These are phyloP conservation scores for Corynespora cassiicola DNA, from an alignment of 2,329 filamentous ascomycete genomes.

Conservation along the genomic window DNA sequence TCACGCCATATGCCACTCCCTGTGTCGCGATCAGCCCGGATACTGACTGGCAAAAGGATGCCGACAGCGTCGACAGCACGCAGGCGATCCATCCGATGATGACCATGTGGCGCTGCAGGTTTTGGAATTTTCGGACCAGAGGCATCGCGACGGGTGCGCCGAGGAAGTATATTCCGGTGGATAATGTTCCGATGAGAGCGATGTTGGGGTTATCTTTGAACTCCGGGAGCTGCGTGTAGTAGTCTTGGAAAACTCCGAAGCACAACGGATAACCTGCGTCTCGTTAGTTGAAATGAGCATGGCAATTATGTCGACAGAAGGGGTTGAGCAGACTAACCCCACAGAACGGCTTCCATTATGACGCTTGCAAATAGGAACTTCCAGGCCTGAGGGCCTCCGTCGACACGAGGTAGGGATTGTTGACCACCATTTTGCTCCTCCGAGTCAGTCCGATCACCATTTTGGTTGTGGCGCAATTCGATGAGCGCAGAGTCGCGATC, in stretches of 20 bases:
- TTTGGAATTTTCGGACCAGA: slow-evolving; percentile 34
- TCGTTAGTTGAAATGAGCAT: too few species aligned
- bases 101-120: slow-evolving; percentile 34
- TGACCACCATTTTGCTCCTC: too few species aligned
- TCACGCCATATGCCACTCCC: slow-evolving; percentile 45
- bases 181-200: slow-evolving; percentile 20
- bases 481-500: too few species aligned
- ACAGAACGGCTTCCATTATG: slow-evolving; percentile 57
- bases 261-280: slow-evolving; percentile 18
- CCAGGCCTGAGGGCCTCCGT: slow-evolving; percentile 48
- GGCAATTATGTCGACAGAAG: too few species aligned
- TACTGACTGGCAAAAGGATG: slow-evolving; percentile 46
- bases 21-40: slow-evolving; percentile 45
- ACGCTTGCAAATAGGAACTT: slow-evolving; percentile 58
- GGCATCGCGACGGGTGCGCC: slow-evolving; percentile 47
- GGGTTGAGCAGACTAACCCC: too few species aligned
- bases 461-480: too few species aligned
- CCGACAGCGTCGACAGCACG: slow-evolving; percentile 33
- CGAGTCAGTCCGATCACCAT: too few species aligned
- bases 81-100: slow-evolving; percentile 39
- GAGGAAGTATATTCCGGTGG: slow-evolving; percentile 52
- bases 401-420: too few species aligned
- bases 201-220: slow-evolving; percentile 19
- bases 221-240: slow-evolving; percentile 19
- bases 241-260: slow-evolving; percentile 31